Evolutionary conservation across 2,329 filamentous ascomycete genomes (phyloP).

Genomic region (Neofusicoccum sp.): DNA sequence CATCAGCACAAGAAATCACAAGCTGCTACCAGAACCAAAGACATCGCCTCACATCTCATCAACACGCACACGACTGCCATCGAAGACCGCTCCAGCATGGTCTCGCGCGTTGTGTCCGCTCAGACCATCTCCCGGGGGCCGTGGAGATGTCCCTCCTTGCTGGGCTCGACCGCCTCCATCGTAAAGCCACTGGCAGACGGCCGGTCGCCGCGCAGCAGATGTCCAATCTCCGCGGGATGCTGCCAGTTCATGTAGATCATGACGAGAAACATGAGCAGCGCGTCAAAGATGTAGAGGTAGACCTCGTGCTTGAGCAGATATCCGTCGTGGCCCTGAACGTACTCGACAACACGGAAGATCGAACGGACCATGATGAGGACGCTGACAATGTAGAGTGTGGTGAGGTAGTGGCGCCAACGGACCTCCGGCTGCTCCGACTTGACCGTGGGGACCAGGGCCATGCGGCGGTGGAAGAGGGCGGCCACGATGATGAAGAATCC

Average conservation of each 20-base stretch:
- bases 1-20: too few relatives aligned
- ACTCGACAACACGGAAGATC: slow-evolving; percentile 52
- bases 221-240: slow-evolving; percentile 35
- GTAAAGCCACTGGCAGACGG: neutral
- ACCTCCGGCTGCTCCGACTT: slow-evolving; percentile 13
- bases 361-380: slow-evolving; percentile 50
- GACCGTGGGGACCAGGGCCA: neutral
- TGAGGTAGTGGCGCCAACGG: slow-evolving; percentile 37
- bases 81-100: too few relatives aligned
- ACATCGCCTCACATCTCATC: too few relatives aligned
- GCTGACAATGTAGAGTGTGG: slow-evolving; percentile 44
- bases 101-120: neutral
- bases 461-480: slow-evolving; percentile 29
- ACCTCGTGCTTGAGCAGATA: slow-evolving; percentile 46
- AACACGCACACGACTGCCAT: too few relatives aligned
- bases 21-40: too few relatives aligned
- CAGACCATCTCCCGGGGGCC: neutral
- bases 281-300: slow-evolving; percentile 50
- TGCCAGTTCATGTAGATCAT: slow-evolving; percentile 40
- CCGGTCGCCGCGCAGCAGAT: slow-evolving; percentile 13
- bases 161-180: neutral
- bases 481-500: slow-evolving; percentile 31
- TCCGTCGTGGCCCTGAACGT: slow-evolving; percentile 44
- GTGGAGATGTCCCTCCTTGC: neutral
- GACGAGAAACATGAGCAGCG: slow-evolving; percentile 44